phyloP scores from a whole-genome alignment of 1,139 yeast genomes.

The Blastobotrys capitulatus region DNA sequence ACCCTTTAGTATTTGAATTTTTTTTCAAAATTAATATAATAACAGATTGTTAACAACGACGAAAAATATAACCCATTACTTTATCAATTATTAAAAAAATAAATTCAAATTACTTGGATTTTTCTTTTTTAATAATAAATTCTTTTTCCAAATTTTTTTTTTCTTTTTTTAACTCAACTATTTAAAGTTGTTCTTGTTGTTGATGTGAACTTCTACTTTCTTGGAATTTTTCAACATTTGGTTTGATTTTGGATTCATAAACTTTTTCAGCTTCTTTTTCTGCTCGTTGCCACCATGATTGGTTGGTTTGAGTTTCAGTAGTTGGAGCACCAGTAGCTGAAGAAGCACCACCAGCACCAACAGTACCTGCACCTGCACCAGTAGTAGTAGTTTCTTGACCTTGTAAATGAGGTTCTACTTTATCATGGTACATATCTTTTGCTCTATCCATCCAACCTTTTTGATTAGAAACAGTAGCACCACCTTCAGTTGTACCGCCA shows the following conservation, averaged over 20 bases:
- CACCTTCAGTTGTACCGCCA: neutral
- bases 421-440: conserved; percentile 2
- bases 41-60: too few species aligned
- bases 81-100: too few species aligned
- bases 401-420: conserved; percentile 4
- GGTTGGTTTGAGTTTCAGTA: neutral
- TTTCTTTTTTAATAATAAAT: too few species aligned
- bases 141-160: too few species aligned
- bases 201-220: too few species aligned
- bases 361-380: neutral
- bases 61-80: too few species aligned
- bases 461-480: neutral
- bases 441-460: conserved; percentile 8
- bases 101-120: too few species aligned
- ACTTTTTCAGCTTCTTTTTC: conserved; percentile 8
- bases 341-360: neutral
- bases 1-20: too few species aligned
- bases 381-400: conserved; percentile 1
- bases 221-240: conserved; percentile 3
- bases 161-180: too few species aligned
- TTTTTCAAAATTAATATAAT: too few species aligned
- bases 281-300: neutral
- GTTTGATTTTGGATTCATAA: conserved; percentile 8
- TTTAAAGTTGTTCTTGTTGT: too few species aligned
- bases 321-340: neutral